These are phyloP conservation scores for Striga asiatica DNA, from an alignment of 257 asterid genomes.

Conservation along the genomic window DNA sequence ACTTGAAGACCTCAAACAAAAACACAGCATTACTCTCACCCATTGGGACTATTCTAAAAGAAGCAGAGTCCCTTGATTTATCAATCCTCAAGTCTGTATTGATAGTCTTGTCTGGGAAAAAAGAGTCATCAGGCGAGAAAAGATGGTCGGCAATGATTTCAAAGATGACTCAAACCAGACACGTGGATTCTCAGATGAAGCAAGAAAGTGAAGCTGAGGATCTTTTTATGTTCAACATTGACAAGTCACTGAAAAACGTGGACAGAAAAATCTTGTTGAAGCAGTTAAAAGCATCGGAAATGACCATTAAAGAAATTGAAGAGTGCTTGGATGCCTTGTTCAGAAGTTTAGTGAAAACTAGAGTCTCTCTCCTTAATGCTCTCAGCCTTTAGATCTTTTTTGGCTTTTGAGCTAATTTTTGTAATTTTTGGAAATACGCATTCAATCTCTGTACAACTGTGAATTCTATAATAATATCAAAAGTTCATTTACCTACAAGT, in stretches of 20 bases:
- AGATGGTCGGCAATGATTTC: slow-evolving; percentile 29
- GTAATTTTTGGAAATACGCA: too few relatives aligned
- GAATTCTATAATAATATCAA: too few relatives aligned
- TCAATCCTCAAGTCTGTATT: slow-evolving; percentile 15
- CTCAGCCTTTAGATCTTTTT: slow-evolving; percentile 13
- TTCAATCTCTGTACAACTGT: too few relatives aligned
- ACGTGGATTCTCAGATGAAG: not conserved
- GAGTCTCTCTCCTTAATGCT: slow-evolving; percentile 21
- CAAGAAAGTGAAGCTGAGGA: not conserved
- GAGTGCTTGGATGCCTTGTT: slow-evolving; percentile 14
- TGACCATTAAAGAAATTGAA: slow-evolving; percentile 13
- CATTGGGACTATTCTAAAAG: slow-evolving; percentile 12
- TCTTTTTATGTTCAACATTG: slow-evolving; percentile 3
- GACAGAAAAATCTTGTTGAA: not conserved
- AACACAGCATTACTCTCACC: not conserved
- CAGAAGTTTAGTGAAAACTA: slow-evolving; percentile 14
- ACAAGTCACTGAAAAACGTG: not conserved
- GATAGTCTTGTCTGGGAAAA: slow-evolving; percentile 18
- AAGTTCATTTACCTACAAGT: too few relatives aligned
- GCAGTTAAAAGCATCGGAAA: slow-evolving; percentile 9
- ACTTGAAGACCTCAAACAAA: slow-evolving; percentile 2
- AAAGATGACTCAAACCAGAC: slow-evolving; percentile 13
- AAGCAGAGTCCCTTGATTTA: slow-evolving; percentile 16
- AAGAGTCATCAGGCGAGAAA: slow-evolving; percentile 11
- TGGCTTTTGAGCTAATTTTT: not conserved